Base-by-base conservation (phyloP, 73 alveolate genomes). In the Blepharisma stoltei region DNA sequence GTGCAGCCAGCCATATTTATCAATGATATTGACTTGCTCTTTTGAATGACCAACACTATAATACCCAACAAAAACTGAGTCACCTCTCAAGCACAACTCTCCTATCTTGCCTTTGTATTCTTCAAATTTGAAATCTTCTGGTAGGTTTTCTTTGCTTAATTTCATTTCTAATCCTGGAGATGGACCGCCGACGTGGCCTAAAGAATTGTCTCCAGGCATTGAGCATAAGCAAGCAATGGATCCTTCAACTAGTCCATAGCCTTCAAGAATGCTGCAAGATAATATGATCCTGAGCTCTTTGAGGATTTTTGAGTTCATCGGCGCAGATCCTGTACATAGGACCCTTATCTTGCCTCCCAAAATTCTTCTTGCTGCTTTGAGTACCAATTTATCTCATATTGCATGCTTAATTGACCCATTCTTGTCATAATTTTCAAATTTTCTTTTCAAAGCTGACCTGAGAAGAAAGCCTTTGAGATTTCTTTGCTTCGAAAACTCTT, bases 1-100 rank as follows among this genome's bases (percentile, higher is more conserved):
- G 76, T 86, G 97, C 53, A 89, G 78, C 97, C 98, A 94, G 0
- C 97, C 97, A 5, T 88, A 86, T 18, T 41, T 79, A 82, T 91
- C 95, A 38, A 91, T 21, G n/a, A 95, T 55, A 43, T 83, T 90
- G 32, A 55, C 79, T 5, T 90, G 87, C 46, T 87, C 73, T 43
- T 90, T 81, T 4, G 83, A 88, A 6, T 84, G 81, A 25, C n/a
- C 14, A 14, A 60, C 4, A 8, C 77, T 85, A 69, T 66, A 91
- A 77, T 91, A 91, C 9, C 89, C 90, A 11, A 53, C 70, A 65
- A 88, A 85, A 70, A 83, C 82, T 27, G 84, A 80, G 37, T 77
- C 83, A 11, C 97, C 97, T 86, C 86, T 89, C 78, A 78, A 80
- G 11, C 45, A 25, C 18, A 60, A 25, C 5, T 60, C 73, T 60